Percentiles rank a stretch among this genome's conserved stretches.
These are phyloP conservation scores for Ustilago trichophora DNA, from an alignment of 1,284 basidiomycete species.

Conservation along the genomic window DNA sequence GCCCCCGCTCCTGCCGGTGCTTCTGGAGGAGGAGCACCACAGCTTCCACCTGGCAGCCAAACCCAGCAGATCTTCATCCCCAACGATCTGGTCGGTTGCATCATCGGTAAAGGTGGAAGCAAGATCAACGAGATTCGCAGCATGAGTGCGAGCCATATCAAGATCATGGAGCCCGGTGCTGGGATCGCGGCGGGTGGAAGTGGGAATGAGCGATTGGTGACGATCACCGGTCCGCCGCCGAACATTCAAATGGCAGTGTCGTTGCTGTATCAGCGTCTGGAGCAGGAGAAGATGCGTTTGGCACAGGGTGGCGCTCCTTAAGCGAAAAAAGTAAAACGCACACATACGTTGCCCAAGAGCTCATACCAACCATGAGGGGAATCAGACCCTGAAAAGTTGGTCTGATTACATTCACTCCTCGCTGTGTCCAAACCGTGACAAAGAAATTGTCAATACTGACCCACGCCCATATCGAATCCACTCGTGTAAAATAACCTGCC, in stretches of 20 bases:
- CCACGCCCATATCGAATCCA: too few relatives aligned
- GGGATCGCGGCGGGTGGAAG: constrained; percentile 65
- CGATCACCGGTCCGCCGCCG: constrained; percentile 76
- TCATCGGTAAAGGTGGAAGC: constrained; percentile 96
- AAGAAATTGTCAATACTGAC: too few relatives aligned
- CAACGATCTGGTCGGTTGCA: constrained; percentile 95
- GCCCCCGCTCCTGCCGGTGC: constrained; percentile 33
- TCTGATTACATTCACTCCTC: too few relatives aligned
- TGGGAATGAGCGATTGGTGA: constrained; percentile 69
- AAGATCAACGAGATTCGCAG: constrained; percentile 99
- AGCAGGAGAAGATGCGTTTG: constrained; percentile 65
- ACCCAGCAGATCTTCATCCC: constrained; percentile 99
- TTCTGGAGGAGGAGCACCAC: constrained; percentile 44
- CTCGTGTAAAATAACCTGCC: too few relatives aligned
- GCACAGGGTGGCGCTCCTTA: constrained; percentile 44
- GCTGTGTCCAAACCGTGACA: too few relatives aligned
- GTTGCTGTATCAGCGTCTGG: constrained; percentile 79
- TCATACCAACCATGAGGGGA: too few relatives aligned
- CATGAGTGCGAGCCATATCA: constrained; percentile 92
- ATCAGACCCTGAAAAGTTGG: constrained; percentile 96
- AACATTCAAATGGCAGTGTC: constrained; percentile 98
- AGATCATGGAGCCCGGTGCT: constrained; percentile 89
- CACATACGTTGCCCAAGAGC: too few relatives aligned
- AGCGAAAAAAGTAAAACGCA: too few relatives aligned
- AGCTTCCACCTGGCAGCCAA: constrained; percentile 75